phyloP scores from a whole-genome alignment of 2,329 filamentous ascomycete genomes.

The Aspergillus ruber region DNA sequence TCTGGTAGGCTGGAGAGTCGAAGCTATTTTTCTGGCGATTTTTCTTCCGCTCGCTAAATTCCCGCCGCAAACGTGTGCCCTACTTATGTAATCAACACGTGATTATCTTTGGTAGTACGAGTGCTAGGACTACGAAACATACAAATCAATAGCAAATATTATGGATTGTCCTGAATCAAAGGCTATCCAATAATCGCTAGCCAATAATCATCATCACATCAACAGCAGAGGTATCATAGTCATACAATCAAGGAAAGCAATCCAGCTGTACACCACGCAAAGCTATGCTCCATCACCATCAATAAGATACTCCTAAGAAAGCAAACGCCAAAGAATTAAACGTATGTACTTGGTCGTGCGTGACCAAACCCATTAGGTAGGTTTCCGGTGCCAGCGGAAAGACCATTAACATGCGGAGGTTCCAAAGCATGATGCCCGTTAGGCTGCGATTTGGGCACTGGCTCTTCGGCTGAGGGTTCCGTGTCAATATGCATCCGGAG shows the following conservation, averaged over 20 bases:
- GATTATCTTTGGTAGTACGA: background rate
- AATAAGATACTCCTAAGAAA: slow-evolving; percentile 4
- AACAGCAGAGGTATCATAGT: slow-evolving; percentile 39
- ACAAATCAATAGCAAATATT: background rate
- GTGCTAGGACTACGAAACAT: background rate
- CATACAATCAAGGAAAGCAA: slow-evolving; percentile 31
- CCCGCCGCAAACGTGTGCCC: slow-evolving; percentile 14
- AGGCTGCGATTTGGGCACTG: slow-evolving; percentile 14
- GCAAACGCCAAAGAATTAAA: slow-evolving; percentile 24
- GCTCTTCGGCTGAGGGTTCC: slow-evolving; percentile 22
- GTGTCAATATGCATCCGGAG: slow-evolving; percentile 37
- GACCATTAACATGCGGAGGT: slow-evolving; percentile 10
- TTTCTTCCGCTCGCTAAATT: slow-evolving; percentile 23
- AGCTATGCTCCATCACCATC: slow-evolving; percentile 8
- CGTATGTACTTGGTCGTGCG: slow-evolving; percentile 34
- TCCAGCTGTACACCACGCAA: slow-evolving; percentile 24
- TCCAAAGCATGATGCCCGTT: slow-evolving; percentile 28
- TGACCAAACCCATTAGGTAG: slow-evolving; percentile 31
- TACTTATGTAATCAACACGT: slow-evolving; percentile 11
- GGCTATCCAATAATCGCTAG: background rate
- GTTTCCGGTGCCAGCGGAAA: slow-evolving; percentile 22
- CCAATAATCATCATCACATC: slow-evolving; percentile 12
- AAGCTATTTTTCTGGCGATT: slow-evolving; percentile 21
- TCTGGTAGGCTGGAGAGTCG: slow-evolving; percentile 10
- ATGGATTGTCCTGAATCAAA: background rate